These are phyloP conservation scores for Candida boleticola DNA, from an alignment of 805 yeast species.

Conservation along the genomic window DNA sequence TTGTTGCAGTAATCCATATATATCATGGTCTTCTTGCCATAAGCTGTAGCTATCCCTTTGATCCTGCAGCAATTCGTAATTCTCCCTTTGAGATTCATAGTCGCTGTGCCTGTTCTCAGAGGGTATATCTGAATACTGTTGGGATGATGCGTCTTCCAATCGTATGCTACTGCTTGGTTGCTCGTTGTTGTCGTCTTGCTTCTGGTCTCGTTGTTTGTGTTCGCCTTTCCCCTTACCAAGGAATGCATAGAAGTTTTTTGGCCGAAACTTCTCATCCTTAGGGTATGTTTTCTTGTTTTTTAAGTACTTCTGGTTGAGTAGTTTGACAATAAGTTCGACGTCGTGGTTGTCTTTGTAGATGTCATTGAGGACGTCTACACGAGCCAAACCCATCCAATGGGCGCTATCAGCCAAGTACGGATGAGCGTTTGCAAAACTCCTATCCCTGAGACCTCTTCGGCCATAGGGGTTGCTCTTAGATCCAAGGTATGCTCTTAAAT, in stretches of 20 bases:
- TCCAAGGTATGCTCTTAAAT: conserved; percentile 5
- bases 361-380: conserved; percentile 34
- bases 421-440: conserved; percentile 43
- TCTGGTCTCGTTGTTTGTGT: neutral
- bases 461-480: neutral
- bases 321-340: conserved; percentile 29
- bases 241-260: conserved; percentile 37
- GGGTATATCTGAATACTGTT: neutral
- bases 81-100: neutral
- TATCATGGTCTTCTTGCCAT: no score
- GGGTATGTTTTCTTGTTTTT: conserved; percentile 31
- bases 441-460: conserved; percentile 33
- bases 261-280: conserved; percentile 36
- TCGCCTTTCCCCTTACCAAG: conserved; percentile 20
- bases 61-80: neutral
- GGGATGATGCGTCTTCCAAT: neutral
- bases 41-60: no score
- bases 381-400: conserved; percentile 40
- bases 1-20: neutral
- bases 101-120: neutral
- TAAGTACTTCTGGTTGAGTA: conserved; percentile 34
- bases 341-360: conserved; percentile 34
- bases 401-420: conserved; percentile 46
- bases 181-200: neutral
- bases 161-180: neutral